These are phyloP conservation scores for Setaria italica DNA, from an alignment of 202 grass and related monocot genomes.

Conservation along the genomic window DNA sequence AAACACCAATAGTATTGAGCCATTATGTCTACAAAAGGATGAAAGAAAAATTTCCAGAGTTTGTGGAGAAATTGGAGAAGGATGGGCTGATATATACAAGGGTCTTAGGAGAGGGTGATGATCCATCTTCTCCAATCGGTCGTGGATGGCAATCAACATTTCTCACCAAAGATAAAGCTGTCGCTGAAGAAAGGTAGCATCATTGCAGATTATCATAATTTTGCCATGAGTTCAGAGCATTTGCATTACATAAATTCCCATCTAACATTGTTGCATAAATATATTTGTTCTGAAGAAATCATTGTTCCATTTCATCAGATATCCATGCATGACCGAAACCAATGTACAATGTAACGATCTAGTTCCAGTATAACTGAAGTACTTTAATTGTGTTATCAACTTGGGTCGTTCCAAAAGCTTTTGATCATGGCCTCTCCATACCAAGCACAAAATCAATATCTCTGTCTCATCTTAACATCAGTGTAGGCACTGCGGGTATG, in stretches of 20 bases:
- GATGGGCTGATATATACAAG: conserved; percentile 77
- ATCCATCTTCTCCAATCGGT: conserved; percentile 91
- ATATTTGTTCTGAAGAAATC: no score
- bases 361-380: background rate
- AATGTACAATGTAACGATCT: background rate
- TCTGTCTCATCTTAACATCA: background rate
- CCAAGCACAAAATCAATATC: no score
- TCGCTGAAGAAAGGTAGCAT: conserved; percentile 77
- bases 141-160: conserved; percentile 98
- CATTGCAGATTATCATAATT: background rate
- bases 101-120: conserved; percentile 83
- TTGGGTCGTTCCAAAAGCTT: background rate
- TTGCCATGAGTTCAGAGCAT: background rate
- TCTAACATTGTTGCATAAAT: background rate
- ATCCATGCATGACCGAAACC: background rate
- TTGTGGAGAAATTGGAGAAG: conserved; percentile 85
- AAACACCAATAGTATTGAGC: conserved; percentile 88
- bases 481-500: background rate
- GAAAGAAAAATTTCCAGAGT: conserved; percentile 64
- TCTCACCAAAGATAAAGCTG: conserved; percentile 74
- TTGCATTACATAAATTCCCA: background rate
- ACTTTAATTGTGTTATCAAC: background rate
- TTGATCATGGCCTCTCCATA: background rate
- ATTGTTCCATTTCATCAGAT: background rate
- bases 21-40: conserved; percentile 83